These are phyloP conservation scores for Fomitopsis schrenkii DNA, from an alignment of 1,284 basidiomycete species.

Conservation along the genomic window DNA sequence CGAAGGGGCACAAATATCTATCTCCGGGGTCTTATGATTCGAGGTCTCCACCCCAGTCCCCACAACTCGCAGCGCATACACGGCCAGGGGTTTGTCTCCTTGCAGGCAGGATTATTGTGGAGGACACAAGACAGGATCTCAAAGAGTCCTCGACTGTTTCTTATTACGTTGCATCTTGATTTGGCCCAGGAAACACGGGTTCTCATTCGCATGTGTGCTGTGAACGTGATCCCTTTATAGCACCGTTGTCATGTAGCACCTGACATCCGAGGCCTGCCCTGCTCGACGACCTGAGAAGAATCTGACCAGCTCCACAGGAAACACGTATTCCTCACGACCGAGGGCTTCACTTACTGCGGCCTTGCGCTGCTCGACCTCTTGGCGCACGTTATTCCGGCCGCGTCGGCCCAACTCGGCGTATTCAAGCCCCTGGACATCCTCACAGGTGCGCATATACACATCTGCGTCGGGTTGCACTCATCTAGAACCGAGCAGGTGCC, in stretches of 20 bases:
- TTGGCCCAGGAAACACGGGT: not conserved
- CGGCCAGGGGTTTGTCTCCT: too few species aligned
- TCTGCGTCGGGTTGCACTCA: not conserved
- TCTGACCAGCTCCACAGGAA: conserved; percentile 29
- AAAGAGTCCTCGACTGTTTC: too few species aligned
- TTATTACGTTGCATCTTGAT: not conserved
- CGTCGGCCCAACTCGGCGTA: conserved; percentile 32
- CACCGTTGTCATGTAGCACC: not conserved
- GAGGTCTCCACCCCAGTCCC: too few species aligned
- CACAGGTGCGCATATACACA: conserved; percentile 35
- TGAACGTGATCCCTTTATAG: too few species aligned
- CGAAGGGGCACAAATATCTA: too few species aligned
- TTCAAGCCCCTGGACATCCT: conserved; percentile 41
- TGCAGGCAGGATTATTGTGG: too few species aligned
- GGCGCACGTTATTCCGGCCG: conserved; percentile 48
- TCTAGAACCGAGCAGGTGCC: conserved; percentile 33
- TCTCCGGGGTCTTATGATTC: too few species aligned
- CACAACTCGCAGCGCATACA: too few species aligned
- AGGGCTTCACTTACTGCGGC: conserved; percentile 56
- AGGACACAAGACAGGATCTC: too few species aligned
- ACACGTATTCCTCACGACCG: conserved; percentile 55
- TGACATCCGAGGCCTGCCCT: not conserved
- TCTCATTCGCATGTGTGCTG: too few species aligned
- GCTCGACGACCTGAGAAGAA: not conserved
- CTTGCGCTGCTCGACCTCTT: conserved; percentile 59